Percentiles rank a stretch among this genome's conserved stretches.
These are phyloP conservation scores for Starmerella asiatica DNA, from an alignment of 805 yeast species.

Conservation along the genomic window DNA sequence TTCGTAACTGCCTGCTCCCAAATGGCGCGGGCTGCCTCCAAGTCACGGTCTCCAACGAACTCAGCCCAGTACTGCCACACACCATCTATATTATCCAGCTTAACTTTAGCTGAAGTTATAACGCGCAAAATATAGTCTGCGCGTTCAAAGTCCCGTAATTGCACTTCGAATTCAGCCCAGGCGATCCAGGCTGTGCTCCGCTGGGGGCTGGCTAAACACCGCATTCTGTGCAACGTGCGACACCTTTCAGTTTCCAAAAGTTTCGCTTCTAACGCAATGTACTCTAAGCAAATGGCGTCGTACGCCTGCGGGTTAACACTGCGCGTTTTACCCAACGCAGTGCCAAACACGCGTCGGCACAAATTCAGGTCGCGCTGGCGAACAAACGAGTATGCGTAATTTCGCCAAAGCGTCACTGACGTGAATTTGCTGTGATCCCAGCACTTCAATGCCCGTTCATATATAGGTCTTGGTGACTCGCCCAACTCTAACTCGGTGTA, in stretches of 20 bases:
- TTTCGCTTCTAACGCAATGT: constrained; percentile 52
- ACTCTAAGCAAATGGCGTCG: constrained; percentile 42
- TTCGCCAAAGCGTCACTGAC: constrained; percentile 62
- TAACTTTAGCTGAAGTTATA: constrained; percentile 22
- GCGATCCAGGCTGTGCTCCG: constrained; percentile 40
- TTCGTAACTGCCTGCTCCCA: constrained; percentile 30
- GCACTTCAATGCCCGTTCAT: constrained; percentile 35
- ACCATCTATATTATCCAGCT: constrained; percentile 21
- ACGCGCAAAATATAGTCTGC: constrained; percentile 49
- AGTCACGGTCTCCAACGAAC: constrained; percentile 48
- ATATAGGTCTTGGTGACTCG: constrained; percentile 25
- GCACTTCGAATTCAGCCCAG: constrained; percentile 56
- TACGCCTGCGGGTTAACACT: constrained; percentile 26
- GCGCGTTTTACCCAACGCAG: constrained; percentile 47
- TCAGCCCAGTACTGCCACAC: constrained; percentile 37
- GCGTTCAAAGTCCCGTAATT: constrained; percentile 55
- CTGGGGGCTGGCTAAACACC: constrained; percentile 38
- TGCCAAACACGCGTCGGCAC: constrained; percentile 61
- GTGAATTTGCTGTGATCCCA: constrained; percentile 51
- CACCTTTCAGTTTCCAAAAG: constrained; percentile 73
- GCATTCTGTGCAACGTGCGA: constrained; percentile 55
- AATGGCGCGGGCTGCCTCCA: constrained; percentile 40
- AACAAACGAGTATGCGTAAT: constrained; percentile 57
- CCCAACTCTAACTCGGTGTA: constrained; percentile 40
- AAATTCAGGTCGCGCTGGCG: constrained; percentile 38